These are phyloP conservation scores for Atkinsonella hypoxylon DNA, from an alignment of 2,329 filamentous ascomycete genomes.

Conservation along the genomic window DNA sequence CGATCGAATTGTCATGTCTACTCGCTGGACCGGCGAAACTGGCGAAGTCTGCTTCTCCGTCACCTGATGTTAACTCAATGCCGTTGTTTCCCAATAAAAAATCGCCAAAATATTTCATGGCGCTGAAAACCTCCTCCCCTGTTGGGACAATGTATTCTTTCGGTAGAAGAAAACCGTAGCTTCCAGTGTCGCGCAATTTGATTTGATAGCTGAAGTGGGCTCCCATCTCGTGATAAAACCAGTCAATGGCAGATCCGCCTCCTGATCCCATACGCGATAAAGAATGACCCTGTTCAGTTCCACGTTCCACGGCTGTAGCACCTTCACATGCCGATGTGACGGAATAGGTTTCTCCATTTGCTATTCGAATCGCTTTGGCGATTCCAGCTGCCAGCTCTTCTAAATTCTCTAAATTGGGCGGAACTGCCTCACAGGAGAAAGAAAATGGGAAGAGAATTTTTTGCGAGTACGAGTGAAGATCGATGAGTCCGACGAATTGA, in stretches of 20 bases:
- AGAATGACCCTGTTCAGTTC: conserved; percentile 12
- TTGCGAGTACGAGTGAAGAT: conserved; percentile 92
- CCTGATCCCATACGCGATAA: conserved; percentile 52
- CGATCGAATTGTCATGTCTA: conserved; percentile 8
- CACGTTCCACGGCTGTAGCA: conserved; percentile 33
- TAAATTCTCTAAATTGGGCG: conserved; percentile 82
- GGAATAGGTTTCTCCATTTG: conserved; percentile 62
- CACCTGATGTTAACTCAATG: conserved; percentile 34
- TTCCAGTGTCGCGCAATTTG: conserved; percentile 86
- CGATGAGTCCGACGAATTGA: conserved; percentile 72
- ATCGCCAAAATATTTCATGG: conserved; percentile 71
- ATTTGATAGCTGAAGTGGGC: conserved; percentile 86
- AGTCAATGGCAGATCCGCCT: conserved; percentile 83
- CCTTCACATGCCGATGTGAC: conserved; percentile 82
- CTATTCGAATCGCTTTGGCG: conserved; percentile 77
- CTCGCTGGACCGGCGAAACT: conserved; percentile 5
- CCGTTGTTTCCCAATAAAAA: conserved; percentile 64
- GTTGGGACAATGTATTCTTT: conserved; percentile 79
- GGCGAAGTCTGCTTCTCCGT: conserved; percentile 12
- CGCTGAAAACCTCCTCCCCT: conserved; percentile 75
- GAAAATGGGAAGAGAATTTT: conserved; percentile 88
- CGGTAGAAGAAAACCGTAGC: conserved; percentile 85
- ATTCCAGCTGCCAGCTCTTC: conserved; percentile 82
- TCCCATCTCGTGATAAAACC: conserved; percentile 81
- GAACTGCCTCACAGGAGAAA: conserved; percentile 65